Conservation (phyloP, 1,284 basidiomycete species). For the Ceratobasidium theobromae region DNA sequence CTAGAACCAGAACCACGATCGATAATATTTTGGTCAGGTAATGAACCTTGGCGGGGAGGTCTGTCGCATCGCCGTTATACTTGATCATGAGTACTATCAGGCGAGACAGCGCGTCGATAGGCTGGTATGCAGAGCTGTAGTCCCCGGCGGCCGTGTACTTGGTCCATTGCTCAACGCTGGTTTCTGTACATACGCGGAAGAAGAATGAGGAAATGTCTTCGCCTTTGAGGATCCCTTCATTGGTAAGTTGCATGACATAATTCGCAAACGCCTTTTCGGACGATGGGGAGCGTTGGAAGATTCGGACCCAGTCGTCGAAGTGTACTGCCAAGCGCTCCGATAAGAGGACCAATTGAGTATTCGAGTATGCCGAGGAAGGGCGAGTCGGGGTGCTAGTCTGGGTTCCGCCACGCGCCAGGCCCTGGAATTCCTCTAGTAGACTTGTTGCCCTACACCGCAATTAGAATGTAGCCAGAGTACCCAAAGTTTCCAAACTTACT, state of each 20-base stretch:
- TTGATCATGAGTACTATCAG: constrained; percentile 99
- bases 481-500: constrained; percentile 54
- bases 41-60: constrained; percentile 92
- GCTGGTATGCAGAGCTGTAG: constrained; percentile 80
- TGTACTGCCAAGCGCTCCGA: constrained; percentile 53
- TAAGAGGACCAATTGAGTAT: constrained; percentile 40
- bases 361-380: constrained; percentile 41
- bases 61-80: constrained; percentile 95
- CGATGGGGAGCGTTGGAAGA: constrained; percentile 87
- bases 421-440: constrained; percentile 66
- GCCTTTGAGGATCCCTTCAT: constrained; percentile 93
- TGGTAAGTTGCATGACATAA: constrained; percentile 96
- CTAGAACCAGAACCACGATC: constrained; percentile 94
- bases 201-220: constrained; percentile 98
- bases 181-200: constrained; percentile 96
- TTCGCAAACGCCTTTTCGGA: constrained; percentile 95
- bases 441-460: constrained; percentile 50
- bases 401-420: background rate
- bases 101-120: constrained; percentile 93
- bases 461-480: constrained; percentile 19
- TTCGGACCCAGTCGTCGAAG: constrained; percentile 79
- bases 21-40: constrained; percentile 98
- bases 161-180: constrained; percentile 89
- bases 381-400: constrained; percentile 24
- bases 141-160: constrained; percentile 82